phyloP scores from a whole-genome alignment of 2,329 filamentous ascomycete species.

The Salinomyces thailandicus region DNA sequence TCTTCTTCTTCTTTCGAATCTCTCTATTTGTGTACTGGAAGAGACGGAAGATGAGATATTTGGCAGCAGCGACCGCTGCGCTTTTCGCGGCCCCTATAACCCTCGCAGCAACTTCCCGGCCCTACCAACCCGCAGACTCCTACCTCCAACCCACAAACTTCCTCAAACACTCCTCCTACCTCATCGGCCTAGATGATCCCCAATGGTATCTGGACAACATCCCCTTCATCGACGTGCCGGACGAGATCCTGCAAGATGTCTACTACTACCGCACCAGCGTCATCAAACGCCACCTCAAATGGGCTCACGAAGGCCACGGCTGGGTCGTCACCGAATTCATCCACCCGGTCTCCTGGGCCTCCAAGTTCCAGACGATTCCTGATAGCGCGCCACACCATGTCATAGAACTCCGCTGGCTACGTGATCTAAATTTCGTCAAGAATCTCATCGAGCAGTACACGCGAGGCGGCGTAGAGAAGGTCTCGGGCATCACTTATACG shows the following conservation, averaged over 20 bases:
- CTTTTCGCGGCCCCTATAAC: neutral
- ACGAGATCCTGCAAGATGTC: slow-evolving; percentile 33
- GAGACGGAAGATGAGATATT: slow-evolving; percentile 1
- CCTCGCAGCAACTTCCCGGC: slow-evolving; percentile 7
- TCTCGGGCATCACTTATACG: slow-evolving; percentile 17
- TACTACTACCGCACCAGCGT: slow-evolving; percentile 38
- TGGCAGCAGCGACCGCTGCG: neutral
- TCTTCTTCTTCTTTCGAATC: neutral
- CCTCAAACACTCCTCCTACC: slow-evolving; percentile 13
- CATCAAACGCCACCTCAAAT: slow-evolving; percentile 32
- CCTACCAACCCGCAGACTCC: slow-evolving; percentile 10
- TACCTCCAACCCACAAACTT: slow-evolving; percentile 11
- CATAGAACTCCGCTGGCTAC: slow-evolving; percentile 29
- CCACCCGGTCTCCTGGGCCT: slow-evolving; percentile 25
- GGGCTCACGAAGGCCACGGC: slow-evolving; percentile 25
- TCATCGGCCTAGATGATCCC: slow-evolving; percentile 13
- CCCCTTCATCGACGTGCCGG: slow-evolving; percentile 35
- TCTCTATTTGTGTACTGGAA: too few relatives aligned
- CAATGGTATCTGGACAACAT: slow-evolving; percentile 31
- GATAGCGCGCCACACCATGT: slow-evolving; percentile 19
- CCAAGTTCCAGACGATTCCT: slow-evolving; percentile 18
- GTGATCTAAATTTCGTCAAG: slow-evolving; percentile 29
- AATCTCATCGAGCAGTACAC: slow-evolving; percentile 32
- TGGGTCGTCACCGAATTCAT: slow-evolving; percentile 37
- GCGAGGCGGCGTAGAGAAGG: slow-evolving; percentile 28